phyloP scores from a whole-genome alignment of 1,284 basidiomycete genomes.

The Lignosus rhinocerotis region DNA sequence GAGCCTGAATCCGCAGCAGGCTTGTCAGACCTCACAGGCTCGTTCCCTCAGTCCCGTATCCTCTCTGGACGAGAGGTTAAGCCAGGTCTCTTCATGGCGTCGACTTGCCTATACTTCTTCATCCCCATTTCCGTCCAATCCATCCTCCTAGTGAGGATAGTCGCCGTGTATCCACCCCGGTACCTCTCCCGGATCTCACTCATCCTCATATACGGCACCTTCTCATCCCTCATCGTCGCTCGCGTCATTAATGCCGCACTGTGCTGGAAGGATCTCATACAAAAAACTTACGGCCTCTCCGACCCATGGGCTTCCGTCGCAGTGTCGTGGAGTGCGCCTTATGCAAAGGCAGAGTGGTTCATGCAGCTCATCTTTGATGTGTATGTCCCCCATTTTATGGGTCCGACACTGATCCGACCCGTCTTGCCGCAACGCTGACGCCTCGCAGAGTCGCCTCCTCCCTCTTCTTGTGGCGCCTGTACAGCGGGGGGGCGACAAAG shows the following conservation, averaged over 20 bases:
- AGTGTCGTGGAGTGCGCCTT: background rate
- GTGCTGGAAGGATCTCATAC: background rate
- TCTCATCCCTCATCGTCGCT: background rate
- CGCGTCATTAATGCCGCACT: background rate
- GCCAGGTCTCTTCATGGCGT: background rate
- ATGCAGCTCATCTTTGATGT: slow-evolving; percentile 30
- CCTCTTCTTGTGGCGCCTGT: too few species aligned
- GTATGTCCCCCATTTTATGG: slow-evolving; percentile 6
- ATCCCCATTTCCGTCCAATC: slow-evolving; percentile 24
- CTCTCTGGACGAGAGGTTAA: background rate
- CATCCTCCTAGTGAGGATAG: slow-evolving; percentile 28
- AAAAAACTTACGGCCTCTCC: too few species aligned
- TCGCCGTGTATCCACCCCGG: slow-evolving; percentile 24
- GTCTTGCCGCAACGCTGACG: too few species aligned
- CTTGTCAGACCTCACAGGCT: background rate
- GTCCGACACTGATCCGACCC: too few species aligned
- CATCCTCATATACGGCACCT: slow-evolving; percentile 5
- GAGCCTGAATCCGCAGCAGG: background rate
- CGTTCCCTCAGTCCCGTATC: background rate
- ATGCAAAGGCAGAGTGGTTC: slow-evolving; percentile 29
- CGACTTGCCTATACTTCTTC: slow-evolving; percentile 3
- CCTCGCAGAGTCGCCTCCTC: too few species aligned
- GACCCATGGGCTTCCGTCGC: background rate
- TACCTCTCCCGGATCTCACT: background rate
- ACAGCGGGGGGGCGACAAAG: too few species aligned